A percentile compares a stretch with the other conserved stretches of the same genome.
These are phyloP conservation scores for Hypoxylon sp. DNA, from an alignment of 2,329 filamentous ascomycete species.

Conservation along the genomic window DNA sequence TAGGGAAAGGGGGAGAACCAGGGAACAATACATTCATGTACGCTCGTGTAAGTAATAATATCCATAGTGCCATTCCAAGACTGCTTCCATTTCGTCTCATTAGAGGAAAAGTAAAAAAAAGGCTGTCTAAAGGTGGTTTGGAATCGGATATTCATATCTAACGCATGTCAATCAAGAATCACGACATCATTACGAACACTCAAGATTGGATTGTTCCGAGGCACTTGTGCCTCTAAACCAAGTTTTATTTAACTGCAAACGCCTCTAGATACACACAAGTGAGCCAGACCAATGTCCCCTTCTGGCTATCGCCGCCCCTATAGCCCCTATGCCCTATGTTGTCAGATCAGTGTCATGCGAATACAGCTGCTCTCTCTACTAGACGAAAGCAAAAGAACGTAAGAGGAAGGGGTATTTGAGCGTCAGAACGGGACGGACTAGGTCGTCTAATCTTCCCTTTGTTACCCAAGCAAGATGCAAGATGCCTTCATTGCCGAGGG, in stretches of 20 bases:
- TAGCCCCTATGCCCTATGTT: conserved; percentile 11
- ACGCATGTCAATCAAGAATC: not conserved
- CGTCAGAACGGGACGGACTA: conserved; percentile 12
- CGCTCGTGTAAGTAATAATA: too few species aligned
- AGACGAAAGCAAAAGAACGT: conserved; percentile 24
- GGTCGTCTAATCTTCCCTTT: conserved; percentile 14
- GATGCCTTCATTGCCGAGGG: conserved; percentile 1
- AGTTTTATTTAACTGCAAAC: conserved; percentile 56
- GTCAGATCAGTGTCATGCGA: conserved; percentile 38
- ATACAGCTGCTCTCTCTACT: conserved; percentile 15
- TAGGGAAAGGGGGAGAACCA: too few species aligned
- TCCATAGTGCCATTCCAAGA: too few species aligned
- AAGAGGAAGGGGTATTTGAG: conserved; percentile 18
- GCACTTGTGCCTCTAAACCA: conserved; percentile 57
- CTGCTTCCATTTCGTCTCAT: not conserved
- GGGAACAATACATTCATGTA: too few species aligned
- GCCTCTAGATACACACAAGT: conserved; percentile 53
- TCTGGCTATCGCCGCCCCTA: not conserved
- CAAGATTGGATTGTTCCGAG: conserved; percentile 43
- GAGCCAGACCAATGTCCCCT: conserved; percentile 9
- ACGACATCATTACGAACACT: not conserved
- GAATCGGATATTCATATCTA: not conserved
- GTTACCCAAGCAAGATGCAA: not conserved
- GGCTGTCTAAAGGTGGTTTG: not conserved
- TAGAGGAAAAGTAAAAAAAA: not conserved